These are phyloP conservation scores for Omphalotus guepiniiformis DNA, from an alignment of 768 basidiomycete species.

Conservation along the genomic window DNA sequence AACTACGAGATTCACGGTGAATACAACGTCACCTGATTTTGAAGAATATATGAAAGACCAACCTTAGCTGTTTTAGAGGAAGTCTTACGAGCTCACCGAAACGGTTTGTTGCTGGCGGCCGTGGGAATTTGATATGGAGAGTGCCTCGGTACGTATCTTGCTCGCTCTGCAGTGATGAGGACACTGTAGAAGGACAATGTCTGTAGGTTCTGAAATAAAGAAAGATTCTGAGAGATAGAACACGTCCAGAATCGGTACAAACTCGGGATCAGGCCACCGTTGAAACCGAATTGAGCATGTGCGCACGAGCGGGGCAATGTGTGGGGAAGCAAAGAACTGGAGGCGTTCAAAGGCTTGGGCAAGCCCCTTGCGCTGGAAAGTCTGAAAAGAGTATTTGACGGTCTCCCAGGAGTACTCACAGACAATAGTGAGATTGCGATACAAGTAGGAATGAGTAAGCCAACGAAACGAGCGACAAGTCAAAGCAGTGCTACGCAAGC, in stretches of 20 bases:
- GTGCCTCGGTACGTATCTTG: no score
- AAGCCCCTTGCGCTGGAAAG: slow-evolving; percentile 1
- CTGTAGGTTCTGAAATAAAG: no score
- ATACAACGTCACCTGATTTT: no score
- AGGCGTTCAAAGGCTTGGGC: slow-evolving; percentile 1
- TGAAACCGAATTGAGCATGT: slow-evolving; percentile 8
- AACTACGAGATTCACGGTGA: no score
- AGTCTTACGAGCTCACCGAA: no score
- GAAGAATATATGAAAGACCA: no score
- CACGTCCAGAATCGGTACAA: slow-evolving; percentile 4
- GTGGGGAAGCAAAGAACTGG: slow-evolving; percentile 8
- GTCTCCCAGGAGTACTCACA: slow-evolving; percentile 6
- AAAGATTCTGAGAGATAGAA: no score
- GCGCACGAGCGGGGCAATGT: slow-evolving; percentile 7
- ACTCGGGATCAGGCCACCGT: slow-evolving; percentile 7
- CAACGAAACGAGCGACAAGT: slow-evolving; percentile 8
- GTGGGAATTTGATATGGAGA: no score
- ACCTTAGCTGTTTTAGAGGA: no score
- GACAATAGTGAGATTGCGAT: slow-evolving; percentile 5
- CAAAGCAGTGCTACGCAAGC: slow-evolving; percentile 2
- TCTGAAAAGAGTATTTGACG: background rate
- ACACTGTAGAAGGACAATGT: no score
- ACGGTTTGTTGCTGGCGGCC: no score
- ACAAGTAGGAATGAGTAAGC: slow-evolving; percentile 3
- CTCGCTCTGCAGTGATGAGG: no score